Base-by-base conservation (phyloP, 2,329 filamentous ascomycete species). In the Hyphodiscus sp. region DNA sequence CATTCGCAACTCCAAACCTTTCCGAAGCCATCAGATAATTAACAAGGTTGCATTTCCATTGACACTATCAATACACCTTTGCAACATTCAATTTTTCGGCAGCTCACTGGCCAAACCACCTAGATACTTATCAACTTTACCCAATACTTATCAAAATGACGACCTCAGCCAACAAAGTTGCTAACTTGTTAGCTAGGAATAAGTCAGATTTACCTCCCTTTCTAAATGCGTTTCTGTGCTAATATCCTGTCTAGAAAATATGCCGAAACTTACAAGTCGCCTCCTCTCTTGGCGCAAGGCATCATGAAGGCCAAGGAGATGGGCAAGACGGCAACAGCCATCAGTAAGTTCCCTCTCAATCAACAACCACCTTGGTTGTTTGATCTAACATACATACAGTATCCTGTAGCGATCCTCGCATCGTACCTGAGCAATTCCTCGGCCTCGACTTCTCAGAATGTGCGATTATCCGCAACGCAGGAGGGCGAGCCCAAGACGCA, bases 401-500 rank as follows among this genome's bases (percentile, higher is more conserved):
- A 2, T 45, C 53, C 11, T 54, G 53, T 42, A 45, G 43, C 19
- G 53, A 56, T 41, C 59, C 52, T 41, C 53, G 53, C 8, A 48
- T 58, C 20, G 53, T 49, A n/a, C 57, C 49, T 5, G 49, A 52
- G 1, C 20, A 50, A 2, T 59, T 56, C 13, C 45, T 59, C 3
- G 51, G 41, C 47, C 26, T 59, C 7, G 48, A 56, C n/a, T 51
- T 55, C 3, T 20, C 26, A 56, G 58, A 52, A 44, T 52, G 52
- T 19, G 52, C 56, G 13, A 53, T 57, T 18, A 41, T 61, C 2
- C 49, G 58, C 2, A 60, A 60, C n/a, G 58, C 52, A 16, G 56
- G 56, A 2, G 59, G 52, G 2, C 50, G 52, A 38, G 47, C 52
- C 29, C 18, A 3, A 8, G 49, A 56, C 41, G 53, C 52, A 16